Conservation (phyloP, 2,329 filamentous ascomycete species). For the Aspergillus sp. region DNA sequence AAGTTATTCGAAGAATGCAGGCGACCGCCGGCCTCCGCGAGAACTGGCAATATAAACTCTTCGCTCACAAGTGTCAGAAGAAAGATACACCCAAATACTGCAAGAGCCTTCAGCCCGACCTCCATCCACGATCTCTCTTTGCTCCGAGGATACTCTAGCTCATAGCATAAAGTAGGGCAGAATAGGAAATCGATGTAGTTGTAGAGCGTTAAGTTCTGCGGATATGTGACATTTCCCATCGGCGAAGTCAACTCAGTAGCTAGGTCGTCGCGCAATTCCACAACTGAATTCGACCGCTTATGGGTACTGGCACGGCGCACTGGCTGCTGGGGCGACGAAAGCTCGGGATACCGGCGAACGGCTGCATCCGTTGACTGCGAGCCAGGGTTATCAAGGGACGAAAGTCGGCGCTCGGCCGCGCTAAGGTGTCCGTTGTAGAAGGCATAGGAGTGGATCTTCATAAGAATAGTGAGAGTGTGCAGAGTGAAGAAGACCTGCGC, state of each 20-base stretch:
- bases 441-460: constrained; percentile 99
- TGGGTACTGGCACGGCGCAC: constrained; percentile 17
- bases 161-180: constrained; percentile 95
- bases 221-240: constrained; percentile 85
- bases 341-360: constrained; percentile 69
- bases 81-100: constrained; percentile 95
- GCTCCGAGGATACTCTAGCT: constrained; percentile 90
- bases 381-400: constrained; percentile 75
- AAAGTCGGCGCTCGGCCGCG: constrained; percentile 78
- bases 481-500: constrained; percentile 92
- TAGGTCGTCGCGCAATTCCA: constrained; percentile 77
- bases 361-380: constrained; percentile 65
- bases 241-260: constrained; percentile 90
- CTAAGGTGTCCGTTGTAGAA: constrained; percentile 97
- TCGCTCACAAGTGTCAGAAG: constrained; percentile 87
- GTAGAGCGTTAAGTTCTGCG: constrained; percentile 75
- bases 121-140: constrained; percentile 73
- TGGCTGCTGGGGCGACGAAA: constrained; percentile 34
- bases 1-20: constrained; percentile 50
- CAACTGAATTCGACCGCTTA: constrained; percentile 54
- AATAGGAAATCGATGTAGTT: constrained; percentile 88
- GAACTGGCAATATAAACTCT: constrained; percentile 90
- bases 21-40: constrained; percentile 67
- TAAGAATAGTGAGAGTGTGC: constrained; percentile 85
- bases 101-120: constrained; percentile 79